Evolutionary conservation across 306 rosid species (phyloP).

Genomic region (Castanopsis chinensis): DNA sequence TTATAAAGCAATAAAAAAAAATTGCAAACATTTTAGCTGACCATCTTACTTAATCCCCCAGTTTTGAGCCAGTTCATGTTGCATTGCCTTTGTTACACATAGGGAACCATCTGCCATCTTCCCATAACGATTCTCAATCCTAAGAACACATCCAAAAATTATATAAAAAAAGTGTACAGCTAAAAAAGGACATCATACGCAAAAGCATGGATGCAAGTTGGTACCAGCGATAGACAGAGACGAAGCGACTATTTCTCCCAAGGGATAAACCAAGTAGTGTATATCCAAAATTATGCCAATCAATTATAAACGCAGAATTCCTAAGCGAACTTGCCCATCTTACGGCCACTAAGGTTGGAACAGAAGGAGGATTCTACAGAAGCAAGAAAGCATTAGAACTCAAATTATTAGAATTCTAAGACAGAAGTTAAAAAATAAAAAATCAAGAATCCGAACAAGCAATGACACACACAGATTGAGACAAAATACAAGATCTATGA

Average conservation of each 20-base stretch:
- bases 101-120: slow-evolving; percentile 89
- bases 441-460: neutral
- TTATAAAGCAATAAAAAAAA: slow-evolving; percentile 17
- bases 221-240: slow-evolving; percentile 79
- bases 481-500: neutral
- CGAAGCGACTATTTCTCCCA: slow-evolving; percentile 87
- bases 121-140: slow-evolving; percentile 87
- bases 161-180: neutral
- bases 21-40: slow-evolving; percentile 30
- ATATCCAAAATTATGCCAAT: slow-evolving; percentile 99
- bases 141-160: slow-evolving; percentile 34
- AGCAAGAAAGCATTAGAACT: slow-evolving; percentile 17
- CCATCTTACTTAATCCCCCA: slow-evolving; percentile 88
- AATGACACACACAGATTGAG: neutral
- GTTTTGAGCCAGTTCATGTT: slow-evolving; percentile 95
- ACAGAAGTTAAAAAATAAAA: too few species aligned
- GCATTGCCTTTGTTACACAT: slow-evolving; percentile 95
- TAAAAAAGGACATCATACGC: slow-evolving; percentile 14
- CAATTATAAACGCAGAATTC: slow-evolving; percentile 72
- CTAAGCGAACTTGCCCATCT: slow-evolving; percentile 91
- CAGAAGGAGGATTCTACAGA: slow-evolving; percentile 95
- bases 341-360: slow-evolving; percentile 88
- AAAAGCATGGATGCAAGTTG: slow-evolving; percentile 24
- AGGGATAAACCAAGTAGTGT: slow-evolving; percentile 77
- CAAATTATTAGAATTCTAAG: neutral